Evolutionary conservation across 192 early-diverging fungal species (phyloP).

Genomic region (Umbelopsis isabellina): DNA sequence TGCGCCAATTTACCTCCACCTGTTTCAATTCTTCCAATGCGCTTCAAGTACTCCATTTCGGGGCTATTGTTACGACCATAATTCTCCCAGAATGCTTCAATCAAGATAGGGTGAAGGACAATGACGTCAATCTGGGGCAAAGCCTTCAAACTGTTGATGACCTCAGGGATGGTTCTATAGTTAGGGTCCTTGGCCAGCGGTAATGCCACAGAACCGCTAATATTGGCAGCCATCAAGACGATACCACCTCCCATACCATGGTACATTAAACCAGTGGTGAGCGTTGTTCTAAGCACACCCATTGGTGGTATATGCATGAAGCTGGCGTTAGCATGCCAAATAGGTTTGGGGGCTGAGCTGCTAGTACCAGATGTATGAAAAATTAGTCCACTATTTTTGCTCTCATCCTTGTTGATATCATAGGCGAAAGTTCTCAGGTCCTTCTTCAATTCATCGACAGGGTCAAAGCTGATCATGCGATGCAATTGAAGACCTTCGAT

Average conservation of each 20-base stretch:
- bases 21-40: background rate
- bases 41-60: background rate
- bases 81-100: background rate
- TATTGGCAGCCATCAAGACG: background rate
- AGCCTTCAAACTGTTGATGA: background rate
- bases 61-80: background rate
- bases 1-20: background rate
- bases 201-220: background rate
- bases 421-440: background rate
- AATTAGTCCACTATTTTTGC: background rate
- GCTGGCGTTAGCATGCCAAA: background rate
- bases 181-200: slow-evolving; percentile 7
- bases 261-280: slow-evolving; percentile 1
- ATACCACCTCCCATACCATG: slow-evolving; percentile 3
- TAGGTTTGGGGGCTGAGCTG: slow-evolving; percentile 4
- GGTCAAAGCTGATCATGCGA: slow-evolving; percentile 11
- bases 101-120: background rate
- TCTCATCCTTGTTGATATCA: background rate
- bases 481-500: background rate
- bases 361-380: slow-evolving; percentile 16
- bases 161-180: background rate
- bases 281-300: background rate
- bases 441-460: slow-evolving; percentile 3
- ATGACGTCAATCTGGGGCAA: background rate
- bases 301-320: background rate